Evolutionary conservation across 2,329 filamentous ascomycete species (phyloP).

Genomic region (Penicillium olsonii): DNA sequence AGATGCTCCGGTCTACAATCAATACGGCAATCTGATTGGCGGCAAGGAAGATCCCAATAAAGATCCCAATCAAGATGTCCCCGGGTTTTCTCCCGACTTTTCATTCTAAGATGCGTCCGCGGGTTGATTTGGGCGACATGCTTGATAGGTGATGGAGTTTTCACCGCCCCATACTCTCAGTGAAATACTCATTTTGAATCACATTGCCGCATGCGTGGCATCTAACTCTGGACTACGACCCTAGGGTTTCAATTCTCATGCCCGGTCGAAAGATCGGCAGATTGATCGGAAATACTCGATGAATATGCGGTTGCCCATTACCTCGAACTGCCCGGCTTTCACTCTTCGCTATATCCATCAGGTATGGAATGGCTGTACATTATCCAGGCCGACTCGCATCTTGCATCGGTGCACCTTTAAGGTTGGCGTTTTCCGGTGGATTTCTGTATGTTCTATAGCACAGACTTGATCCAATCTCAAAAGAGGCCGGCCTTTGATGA

Average conservation of each 20-base stretch:
- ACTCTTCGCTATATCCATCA: not conserved
- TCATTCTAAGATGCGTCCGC: not conserved
- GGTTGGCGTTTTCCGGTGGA: not conserved
- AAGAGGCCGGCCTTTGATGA: not conserved
- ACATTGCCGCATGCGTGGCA: not conserved
- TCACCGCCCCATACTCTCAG: no score
- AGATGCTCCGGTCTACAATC: constrained; percentile 39
- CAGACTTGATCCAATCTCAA: not conserved
- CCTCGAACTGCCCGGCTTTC: not conserved
- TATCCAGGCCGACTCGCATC: not conserved
- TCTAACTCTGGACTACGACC: not conserved
- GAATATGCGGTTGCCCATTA: not conserved
- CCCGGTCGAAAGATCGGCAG: not conserved
- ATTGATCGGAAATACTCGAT: not conserved
- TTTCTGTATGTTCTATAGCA: constrained; percentile 3
- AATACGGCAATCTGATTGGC: constrained; percentile 39
- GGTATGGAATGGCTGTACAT: not conserved
- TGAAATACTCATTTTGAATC: not conserved
- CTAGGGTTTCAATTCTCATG: not conserved
- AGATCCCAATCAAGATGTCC: no score
- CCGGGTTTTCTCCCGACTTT: not conserved
- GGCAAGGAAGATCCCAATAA: constrained; percentile 32
- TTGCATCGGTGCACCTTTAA: not conserved
- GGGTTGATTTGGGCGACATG: not conserved
- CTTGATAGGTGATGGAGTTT: no score